Evolutionary conservation across 2,329 filamentous ascomycete species (phyloP).

Genomic region (Fusarium concolor): DNA sequence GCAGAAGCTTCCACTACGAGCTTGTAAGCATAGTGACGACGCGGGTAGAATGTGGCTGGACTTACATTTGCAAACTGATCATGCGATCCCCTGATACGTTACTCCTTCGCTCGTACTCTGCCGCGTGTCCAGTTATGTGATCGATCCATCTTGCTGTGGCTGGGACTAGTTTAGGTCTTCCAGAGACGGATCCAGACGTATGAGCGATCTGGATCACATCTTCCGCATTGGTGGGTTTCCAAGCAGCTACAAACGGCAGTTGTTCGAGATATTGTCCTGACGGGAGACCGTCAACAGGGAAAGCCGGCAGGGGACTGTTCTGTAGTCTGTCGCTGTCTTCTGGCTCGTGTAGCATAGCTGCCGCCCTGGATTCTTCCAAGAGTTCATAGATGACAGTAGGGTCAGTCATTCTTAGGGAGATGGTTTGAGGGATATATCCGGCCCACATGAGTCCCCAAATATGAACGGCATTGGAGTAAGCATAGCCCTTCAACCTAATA

Average conservation of each 20-base stretch:
- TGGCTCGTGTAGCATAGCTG: slow-evolving; percentile 27
- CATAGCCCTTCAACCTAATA: slow-evolving; percentile 29
- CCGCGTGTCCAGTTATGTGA: background rate
- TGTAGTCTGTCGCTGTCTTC: background rate
- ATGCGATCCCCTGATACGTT: background rate
- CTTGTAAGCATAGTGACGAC: background rate
- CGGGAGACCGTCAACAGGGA: background rate
- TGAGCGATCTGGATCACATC: slow-evolving; percentile 31
- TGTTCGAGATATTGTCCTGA: background rate
- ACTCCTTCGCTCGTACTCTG: background rate
- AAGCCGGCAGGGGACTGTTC: slow-evolving; percentile 9
- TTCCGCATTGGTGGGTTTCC: background rate
- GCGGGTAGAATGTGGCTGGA: accelerated
- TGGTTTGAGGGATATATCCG: slow-evolving; percentile 37
- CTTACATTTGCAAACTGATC: slow-evolving; percentile 7
- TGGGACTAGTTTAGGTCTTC: slow-evolving; percentile 39
- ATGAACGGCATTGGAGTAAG: slow-evolving; percentile 28
- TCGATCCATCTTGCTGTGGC: slow-evolving; percentile 33
- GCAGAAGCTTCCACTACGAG: slow-evolving; percentile 32
- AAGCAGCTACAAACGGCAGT: background rate
- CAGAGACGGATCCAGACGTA: slow-evolving; percentile 41
- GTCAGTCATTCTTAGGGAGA: slow-evolving; percentile 33
- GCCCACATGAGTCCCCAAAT: slow-evolving; percentile 37
- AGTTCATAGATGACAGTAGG: slow-evolving; percentile 35
- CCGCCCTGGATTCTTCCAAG: slow-evolving; percentile 7